phyloP scores from a whole-genome alignment of 371 early-diverging fungal genomes.

The Lichtheimia corymbifera region DNA sequence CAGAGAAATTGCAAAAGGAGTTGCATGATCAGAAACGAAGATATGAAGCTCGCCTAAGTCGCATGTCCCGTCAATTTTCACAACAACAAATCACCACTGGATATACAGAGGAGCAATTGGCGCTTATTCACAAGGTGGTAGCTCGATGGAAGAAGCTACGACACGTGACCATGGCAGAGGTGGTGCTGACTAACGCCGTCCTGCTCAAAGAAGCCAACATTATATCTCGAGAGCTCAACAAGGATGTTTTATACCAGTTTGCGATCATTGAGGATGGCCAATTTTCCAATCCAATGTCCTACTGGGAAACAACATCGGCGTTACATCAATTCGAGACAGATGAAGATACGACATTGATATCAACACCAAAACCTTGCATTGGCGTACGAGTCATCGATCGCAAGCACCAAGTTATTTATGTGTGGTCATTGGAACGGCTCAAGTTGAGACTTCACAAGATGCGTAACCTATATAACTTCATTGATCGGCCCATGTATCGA shows the following conservation, averaged over 20 bases:
- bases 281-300: slow-evolving; percentile 53
- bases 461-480: slow-evolving; percentile 73
- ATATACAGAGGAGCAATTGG: slow-evolving; percentile 30
- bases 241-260: slow-evolving; percentile 81
- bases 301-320: slow-evolving; percentile 63
- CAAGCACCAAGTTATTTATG: slow-evolving; percentile 68
- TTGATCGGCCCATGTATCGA: slow-evolving; percentile 70
- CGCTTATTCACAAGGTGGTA: slow-evolving; percentile 9
- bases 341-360: slow-evolving; percentile 52
- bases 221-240: slow-evolving; percentile 77
- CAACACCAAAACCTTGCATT: slow-evolving; percentile 52
- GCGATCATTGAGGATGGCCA: slow-evolving; percentile 64
- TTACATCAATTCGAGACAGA: slow-evolving; percentile 59
- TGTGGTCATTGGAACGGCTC: slow-evolving; percentile 76
- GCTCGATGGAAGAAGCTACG: slow-evolving; percentile 64
- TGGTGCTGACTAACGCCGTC: slow-evolving; percentile 67
- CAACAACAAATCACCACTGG: slow-evolving; percentile 8
- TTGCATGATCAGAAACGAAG: slow-evolving; percentile 47
- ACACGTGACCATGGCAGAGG: slow-evolving; percentile 73
- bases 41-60: slow-evolving; percentile 59
- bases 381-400: slow-evolving; percentile 74
- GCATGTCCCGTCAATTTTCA: slow-evolving; percentile 44
- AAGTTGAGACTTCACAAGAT: slow-evolving; percentile 68
- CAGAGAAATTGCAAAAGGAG: slow-evolving; percentile 59
- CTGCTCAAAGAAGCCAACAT: slow-evolving; percentile 88